These are phyloP conservation scores for Sugiyamaella xylanicola DNA, from an alignment of 1,139 yeast species.

Conservation along the genomic window DNA sequence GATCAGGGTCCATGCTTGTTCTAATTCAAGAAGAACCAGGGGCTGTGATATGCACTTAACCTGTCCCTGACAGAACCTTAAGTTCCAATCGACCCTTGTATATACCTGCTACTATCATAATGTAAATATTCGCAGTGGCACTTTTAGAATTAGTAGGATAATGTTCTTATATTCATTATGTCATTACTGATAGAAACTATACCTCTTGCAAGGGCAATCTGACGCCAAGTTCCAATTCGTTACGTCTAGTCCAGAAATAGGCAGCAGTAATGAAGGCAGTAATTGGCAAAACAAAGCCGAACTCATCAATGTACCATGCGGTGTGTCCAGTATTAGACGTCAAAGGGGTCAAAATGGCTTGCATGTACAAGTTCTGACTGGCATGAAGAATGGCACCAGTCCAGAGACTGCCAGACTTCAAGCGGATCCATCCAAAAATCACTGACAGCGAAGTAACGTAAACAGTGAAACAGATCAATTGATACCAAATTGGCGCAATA, in stretches of 20 bases:
- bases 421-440: constrained; percentile 4
- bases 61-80: too few relatives aligned
- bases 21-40: too few relatives aligned
- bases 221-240: constrained; percentile 3
- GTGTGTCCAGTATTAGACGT: constrained; percentile 6
- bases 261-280: constrained; percentile 3
- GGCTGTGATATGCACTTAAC: too few relatives aligned
- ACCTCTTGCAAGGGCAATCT: constrained; percentile 1
- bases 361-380: constrained; percentile 9
- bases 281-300: constrained; percentile 15
- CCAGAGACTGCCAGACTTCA: constrained; percentile 10
- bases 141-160: too few relatives aligned
- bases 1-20: too few relatives aligned
- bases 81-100: too few relatives aligned
- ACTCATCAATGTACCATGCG: constrained; percentile 10
- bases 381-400: constrained; percentile 11
- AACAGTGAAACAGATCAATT: constrained; percentile 5
- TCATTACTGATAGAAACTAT: too few relatives aligned
- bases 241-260: constrained; percentile 4
- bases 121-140: too few relatives aligned
- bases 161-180: too few relatives aligned
- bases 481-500: background rate
- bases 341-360: constrained; percentile 7
- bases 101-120: too few relatives aligned
- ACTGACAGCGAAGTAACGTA: background rate